Evolutionary conservation across 495 filamentous ascomycete species (phyloP).

Genomic region (Talaromyces ruber): DNA sequence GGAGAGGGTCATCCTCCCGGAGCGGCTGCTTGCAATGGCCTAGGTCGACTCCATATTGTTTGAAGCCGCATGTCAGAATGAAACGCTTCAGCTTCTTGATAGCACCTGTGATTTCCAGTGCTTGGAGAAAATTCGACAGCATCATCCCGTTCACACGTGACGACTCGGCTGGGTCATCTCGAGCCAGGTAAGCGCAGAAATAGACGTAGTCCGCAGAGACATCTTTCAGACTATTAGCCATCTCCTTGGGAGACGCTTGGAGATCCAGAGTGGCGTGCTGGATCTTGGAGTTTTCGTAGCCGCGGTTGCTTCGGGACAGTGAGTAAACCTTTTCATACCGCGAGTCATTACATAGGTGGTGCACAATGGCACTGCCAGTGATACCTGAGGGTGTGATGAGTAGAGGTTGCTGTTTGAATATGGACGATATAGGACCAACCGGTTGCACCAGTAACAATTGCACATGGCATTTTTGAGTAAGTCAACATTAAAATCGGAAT

Average conservation of each 20-base stretch:
- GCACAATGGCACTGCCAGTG: conserved; percentile 37
- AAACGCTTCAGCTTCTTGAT: conserved; percentile 36
- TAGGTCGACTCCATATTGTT: conserved; percentile 50
- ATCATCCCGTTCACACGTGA: conserved; percentile 25
- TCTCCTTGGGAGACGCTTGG: conserved; percentile 25
- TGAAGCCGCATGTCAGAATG: conserved; percentile 43
- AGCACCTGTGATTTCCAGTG: conserved; percentile 35
- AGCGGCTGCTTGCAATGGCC: conserved; percentile 38
- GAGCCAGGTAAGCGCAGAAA: conserved; percentile 40
- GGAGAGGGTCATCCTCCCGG: conserved; percentile 33
- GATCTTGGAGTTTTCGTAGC: conserved; percentile 26
- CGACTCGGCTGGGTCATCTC: conserved; percentile 33
- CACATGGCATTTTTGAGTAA: conserved; percentile 18
- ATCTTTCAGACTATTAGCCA: conserved; percentile 31
- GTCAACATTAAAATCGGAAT: neutral
- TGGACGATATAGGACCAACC: conserved; percentile 11
- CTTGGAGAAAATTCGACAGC: conserved; percentile 42
- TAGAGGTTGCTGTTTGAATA: too few species aligned
- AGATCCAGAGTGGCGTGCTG: conserved; percentile 40
- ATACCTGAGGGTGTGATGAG: conserved; percentile 22
- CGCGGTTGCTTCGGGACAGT: conserved; percentile 35
- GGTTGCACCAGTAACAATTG: conserved; percentile 33
- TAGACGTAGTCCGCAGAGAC: conserved; percentile 37
- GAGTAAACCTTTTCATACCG: conserved; percentile 36
- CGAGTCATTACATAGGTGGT: conserved; percentile 26